Percentiles rank a stretch among this genome's conserved stretches.
Evolutionary conservation across 2,329 filamentous ascomycete genomes (phyloP).

Genomic region (Diaporthe velutina): DNA sequence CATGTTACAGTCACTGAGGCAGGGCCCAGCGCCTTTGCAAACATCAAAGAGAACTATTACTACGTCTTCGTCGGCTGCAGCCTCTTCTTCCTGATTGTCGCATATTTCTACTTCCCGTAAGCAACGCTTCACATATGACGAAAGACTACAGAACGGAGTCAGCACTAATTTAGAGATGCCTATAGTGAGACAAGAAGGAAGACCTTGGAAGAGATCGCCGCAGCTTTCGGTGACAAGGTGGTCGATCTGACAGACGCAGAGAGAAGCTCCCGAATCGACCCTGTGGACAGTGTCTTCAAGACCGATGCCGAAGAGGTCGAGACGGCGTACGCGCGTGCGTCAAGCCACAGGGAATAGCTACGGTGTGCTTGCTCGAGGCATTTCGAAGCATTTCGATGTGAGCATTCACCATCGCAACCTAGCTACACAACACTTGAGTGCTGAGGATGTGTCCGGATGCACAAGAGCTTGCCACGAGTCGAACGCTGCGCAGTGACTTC

Average conservation of each 20-base stretch:
- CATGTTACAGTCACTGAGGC: slow-evolving; percentile 59
- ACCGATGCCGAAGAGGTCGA: slow-evolving; percentile 8
- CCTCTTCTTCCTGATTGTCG: slow-evolving; percentile 63
- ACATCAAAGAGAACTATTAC: slow-evolving; percentile 70
- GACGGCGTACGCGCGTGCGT: background rate
- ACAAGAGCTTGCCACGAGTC: background rate
- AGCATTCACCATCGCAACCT: background rate
- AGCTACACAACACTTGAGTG: too few relatives aligned
- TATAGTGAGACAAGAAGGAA: slow-evolving; percentile 58
- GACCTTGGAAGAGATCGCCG: slow-evolving; percentile 62
- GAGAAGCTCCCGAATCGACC: background rate
- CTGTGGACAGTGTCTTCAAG: background rate
- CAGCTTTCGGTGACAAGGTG: slow-evolving; percentile 61
- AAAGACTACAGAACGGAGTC: background rate
- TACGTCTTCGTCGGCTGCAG: slow-evolving; percentile 71
- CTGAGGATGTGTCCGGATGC: background rate
- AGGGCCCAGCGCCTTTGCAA: slow-evolving; percentile 67
- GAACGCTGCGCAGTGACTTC: too few relatives aligned
- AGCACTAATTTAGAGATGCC: background rate
- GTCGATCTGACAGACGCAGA: slow-evolving; percentile 43
- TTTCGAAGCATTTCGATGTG: background rate
- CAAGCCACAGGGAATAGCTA: background rate
- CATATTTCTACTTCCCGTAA: slow-evolving; percentile 66
- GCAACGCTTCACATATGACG: background rate
- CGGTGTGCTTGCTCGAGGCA: background rate